phyloP scores from a whole-genome alignment of 805 yeast species.

The Saccharomycopsis capsularis region DNA sequence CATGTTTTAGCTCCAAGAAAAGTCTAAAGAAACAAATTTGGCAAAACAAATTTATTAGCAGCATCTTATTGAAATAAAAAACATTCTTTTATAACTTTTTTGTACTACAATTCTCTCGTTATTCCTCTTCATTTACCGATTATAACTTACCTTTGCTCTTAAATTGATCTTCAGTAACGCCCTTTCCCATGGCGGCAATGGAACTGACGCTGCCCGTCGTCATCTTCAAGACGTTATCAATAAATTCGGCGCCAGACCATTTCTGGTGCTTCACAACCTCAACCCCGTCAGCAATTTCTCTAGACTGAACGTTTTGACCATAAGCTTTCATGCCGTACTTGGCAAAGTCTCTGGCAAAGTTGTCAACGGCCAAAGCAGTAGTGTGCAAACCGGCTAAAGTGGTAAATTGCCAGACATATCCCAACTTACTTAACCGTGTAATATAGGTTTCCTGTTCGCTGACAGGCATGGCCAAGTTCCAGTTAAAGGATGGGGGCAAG shows the following conservation, averaged over 20 bases:
- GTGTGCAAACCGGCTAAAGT: slow-evolving; percentile 96
- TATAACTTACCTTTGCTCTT: slow-evolving; percentile 30
- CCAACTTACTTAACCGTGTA: slow-evolving; percentile 75
- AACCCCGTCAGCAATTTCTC: slow-evolving; percentile 81
- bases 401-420: slow-evolving; percentile 96
- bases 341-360: slow-evolving; percentile 72
- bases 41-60: too few species aligned
- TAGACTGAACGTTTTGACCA: slow-evolving; percentile 79
- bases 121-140: too few species aligned
- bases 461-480: slow-evolving; percentile 89
- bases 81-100: too few species aligned
- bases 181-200: slow-evolving; percentile 97
- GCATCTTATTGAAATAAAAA: too few species aligned
- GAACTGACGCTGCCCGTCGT: slow-evolving; percentile 92
- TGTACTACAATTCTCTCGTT: too few species aligned
- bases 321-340: slow-evolving; percentile 92
- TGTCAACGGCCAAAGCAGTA: slow-evolving; percentile 84
- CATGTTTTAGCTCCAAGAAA: too few species aligned
- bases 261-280: slow-evolving; percentile 97
- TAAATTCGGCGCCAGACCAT: slow-evolving; percentile 98
- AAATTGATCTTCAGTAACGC: slow-evolving; percentile 97
- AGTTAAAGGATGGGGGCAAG: slow-evolving; percentile 95
- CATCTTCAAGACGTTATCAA: slow-evolving; percentile 81
- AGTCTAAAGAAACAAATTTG: too few species aligned
- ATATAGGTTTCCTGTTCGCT: slow-evolving; percentile 89